These are phyloP conservation scores for Puya raimondii DNA, from an alignment of 176 grass and related monocot genomes.

Conservation along the genomic window DNA sequence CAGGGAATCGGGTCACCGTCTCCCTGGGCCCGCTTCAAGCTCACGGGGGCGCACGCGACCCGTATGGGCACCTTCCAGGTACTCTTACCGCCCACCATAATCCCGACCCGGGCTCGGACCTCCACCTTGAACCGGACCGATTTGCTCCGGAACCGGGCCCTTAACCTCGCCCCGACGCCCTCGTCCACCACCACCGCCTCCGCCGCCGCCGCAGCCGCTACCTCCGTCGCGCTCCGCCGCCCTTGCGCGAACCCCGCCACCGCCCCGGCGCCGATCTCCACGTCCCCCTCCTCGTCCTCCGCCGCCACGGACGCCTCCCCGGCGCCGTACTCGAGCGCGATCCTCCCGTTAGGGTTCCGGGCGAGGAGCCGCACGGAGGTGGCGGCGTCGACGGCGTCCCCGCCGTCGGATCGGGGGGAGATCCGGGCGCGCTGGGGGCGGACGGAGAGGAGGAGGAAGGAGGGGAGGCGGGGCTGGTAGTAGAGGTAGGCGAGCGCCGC, in stretches of 20 bases:
- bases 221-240: conserved; percentile 25
- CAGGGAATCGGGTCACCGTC: conserved; percentile 36
- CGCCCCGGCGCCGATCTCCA: conserved; percentile 41
- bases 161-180: conserved; percentile 42
- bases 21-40: conserved; percentile 36
- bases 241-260: conserved; percentile 40
- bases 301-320: conserved; percentile 43
- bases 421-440: conserved; percentile 31
- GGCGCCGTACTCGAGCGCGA: conserved; percentile 52
- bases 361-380: conserved; percentile 24
- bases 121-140: conserved; percentile 46
- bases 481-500: conserved; percentile 45
- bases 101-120: conserved; percentile 48
- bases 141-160: conserved; percentile 34
- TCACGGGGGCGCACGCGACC: conserved; percentile 39
- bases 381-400: conserved; percentile 38
- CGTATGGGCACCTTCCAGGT: conserved; percentile 57
- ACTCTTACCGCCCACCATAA: conserved; percentile 24
- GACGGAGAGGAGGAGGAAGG: conserved; percentile 60
- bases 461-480: conserved; percentile 82
- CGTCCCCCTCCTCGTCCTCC: conserved; percentile 49
- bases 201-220: conserved; percentile 30
- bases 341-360: conserved; percentile 63
- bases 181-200: conserved; percentile 73
- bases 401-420: conserved; percentile 28